Evolutionary conservation across 1,284 basidiomycete species (phyloP).

Genomic region (Cryptococcus deneoformans): DNA sequence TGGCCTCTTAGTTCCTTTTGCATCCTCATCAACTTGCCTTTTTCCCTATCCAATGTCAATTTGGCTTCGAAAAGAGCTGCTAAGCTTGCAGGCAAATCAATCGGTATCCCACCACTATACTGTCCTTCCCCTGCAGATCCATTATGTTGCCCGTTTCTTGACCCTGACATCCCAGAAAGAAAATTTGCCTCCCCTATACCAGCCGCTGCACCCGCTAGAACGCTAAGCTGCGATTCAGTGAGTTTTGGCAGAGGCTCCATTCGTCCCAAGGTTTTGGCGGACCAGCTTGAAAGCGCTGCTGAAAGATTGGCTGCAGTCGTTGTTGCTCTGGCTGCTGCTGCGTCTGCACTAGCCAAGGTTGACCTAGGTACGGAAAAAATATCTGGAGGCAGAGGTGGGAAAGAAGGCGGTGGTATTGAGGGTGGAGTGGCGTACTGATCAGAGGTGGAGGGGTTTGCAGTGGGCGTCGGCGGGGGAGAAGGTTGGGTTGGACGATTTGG

Average conservation of each 20-base stretch:
- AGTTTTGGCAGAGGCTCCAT: constrained; percentile 36
- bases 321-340: not conserved
- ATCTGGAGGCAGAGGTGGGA: constrained; percentile 1
- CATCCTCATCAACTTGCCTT: constrained; percentile 47
- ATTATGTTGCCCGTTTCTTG: not conserved
- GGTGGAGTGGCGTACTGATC: not conserved
- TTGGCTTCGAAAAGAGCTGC: constrained; percentile 49
- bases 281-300: constrained; percentile 39
- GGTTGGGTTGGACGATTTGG: constrained; percentile 14
- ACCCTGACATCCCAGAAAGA: constrained; percentile 10
- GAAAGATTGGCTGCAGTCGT: constrained; percentile 2
- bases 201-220: constrained; percentile 41
- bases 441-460: constrained; percentile 1
- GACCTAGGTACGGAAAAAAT: constrained; percentile 6
- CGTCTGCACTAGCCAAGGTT: not conserved
- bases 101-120: constrained; percentile 17
- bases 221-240: constrained; percentile 38
- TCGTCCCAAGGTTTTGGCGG: constrained; percentile 32
- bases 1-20: constrained; percentile 48
- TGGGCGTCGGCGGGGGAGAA: constrained; percentile 1
- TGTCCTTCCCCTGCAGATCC: not conserved
- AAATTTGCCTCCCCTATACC: constrained; percentile 34
- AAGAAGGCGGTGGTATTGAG: not conserved
- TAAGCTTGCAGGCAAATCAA: constrained; percentile 43
- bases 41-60: constrained; percentile 46